Conservation (phyloP, 179 eudicot species). For the Dionaea muscipula region DNA sequence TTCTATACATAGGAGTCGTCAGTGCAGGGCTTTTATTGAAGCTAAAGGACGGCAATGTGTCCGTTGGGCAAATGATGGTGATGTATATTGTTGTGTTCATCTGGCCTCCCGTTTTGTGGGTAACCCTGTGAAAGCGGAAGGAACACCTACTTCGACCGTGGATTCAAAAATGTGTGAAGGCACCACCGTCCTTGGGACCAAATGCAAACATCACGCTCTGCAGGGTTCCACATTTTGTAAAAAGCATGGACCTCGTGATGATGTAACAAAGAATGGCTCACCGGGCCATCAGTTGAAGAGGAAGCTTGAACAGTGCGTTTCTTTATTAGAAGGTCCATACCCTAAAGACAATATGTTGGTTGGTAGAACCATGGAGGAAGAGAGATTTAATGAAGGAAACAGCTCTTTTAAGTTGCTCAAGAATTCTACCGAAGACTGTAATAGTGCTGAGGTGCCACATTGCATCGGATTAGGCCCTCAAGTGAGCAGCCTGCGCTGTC, state of each 20-base stretch:
- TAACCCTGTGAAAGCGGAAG: slow-evolving; percentile 29
- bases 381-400: slow-evolving; percentile 16
- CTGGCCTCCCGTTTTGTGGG: slow-evolving; percentile 46
- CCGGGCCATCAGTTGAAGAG: slow-evolving; percentile 39
- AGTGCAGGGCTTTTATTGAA: slow-evolving; percentile 78
- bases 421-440: slow-evolving; percentile 14
- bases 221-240: slow-evolving; percentile 65
- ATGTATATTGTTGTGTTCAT: slow-evolving; percentile 90
- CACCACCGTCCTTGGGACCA: slow-evolving; percentile 67
- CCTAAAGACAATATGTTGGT: slow-evolving; percentile 30
- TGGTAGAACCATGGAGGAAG: slow-evolving; percentile 26
- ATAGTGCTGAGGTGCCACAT: slow-evolving; percentile 21
- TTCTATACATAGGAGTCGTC: slow-evolving; percentile 37
- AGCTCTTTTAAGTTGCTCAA: slow-evolving; percentile 18
- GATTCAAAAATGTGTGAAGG: slow-evolving; percentile 66
- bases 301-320: slow-evolving; percentile 34
- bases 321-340: slow-evolving; percentile 19
- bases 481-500: slow-evolving; percentile 35
- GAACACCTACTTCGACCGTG: slow-evolving; percentile 17
- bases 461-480: slow-evolving; percentile 57
- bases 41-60: slow-evolving; percentile 90
- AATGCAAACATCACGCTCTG: slow-evolving; percentile 78
- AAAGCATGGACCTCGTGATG: slow-evolving; percentile 57
- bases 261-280: slow-evolving; percentile 18
- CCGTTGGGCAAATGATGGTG: slow-evolving; percentile 96